These are phyloP conservation scores for Gaillardinia entomophila DNA, from an alignment of 805 yeast species.

Conservation along the genomic window DNA sequence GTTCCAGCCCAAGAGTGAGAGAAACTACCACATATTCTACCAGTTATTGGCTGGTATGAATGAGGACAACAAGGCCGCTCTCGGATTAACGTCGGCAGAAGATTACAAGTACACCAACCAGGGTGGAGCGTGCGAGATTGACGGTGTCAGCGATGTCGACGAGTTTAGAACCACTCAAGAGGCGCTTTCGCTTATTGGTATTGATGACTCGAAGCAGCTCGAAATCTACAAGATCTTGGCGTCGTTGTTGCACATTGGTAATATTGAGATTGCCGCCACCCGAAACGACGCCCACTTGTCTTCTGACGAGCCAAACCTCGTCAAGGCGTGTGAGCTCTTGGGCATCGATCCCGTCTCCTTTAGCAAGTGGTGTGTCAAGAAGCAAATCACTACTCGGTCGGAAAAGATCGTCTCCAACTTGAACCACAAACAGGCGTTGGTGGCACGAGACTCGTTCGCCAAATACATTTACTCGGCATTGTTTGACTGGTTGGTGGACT, in stretches of 20 bases:
- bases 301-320: constrained; percentile 81
- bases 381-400: constrained; percentile 85
- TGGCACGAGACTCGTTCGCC: constrained; percentile 95
- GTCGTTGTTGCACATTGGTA: constrained; percentile 88
- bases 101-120: constrained; percentile 83
- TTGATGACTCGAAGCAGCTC: constrained; percentile 50
- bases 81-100: constrained; percentile 58
- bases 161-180: constrained; percentile 74
- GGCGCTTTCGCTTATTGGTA: constrained; percentile 78
- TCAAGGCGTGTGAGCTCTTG: constrained; percentile 75
- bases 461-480: constrained; percentile 88
- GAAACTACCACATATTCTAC: constrained; percentile 93
- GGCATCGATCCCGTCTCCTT: constrained; percentile 71
- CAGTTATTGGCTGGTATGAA: constrained; percentile 76
- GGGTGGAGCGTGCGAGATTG: constrained; percentile 71
- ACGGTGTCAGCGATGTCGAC: constrained; percentile 73
- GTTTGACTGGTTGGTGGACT: constrained; percentile 91
- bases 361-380: constrained; percentile 89
- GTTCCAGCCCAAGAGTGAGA: constrained; percentile 83
- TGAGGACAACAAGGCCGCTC: constrained; percentile 46
- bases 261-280: constrained; percentile 78
- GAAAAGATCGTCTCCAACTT: constrained; percentile 86
- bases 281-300: constrained; percentile 76
- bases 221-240: constrained; percentile 77
- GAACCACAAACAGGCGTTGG: constrained; percentile 76